Evolutionary conservation across 148 eudicot genomes (phyloP).

Genomic region (Nepenthes gracilis): DNA sequence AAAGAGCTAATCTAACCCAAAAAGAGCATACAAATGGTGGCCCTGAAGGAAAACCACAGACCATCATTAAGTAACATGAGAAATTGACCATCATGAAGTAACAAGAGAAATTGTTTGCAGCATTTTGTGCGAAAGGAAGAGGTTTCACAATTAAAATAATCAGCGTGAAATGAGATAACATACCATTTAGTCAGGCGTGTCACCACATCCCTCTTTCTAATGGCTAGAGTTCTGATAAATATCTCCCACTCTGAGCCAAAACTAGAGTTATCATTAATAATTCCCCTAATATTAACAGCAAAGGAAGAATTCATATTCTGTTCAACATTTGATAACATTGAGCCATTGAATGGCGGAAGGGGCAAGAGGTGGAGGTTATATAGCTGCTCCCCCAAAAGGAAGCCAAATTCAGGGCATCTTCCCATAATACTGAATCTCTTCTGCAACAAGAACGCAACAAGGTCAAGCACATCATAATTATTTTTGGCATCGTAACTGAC

Average conservation of each 20-base stretch:
- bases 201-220: constrained; percentile 40
- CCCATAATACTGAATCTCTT: constrained; percentile 52
- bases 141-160: too few relatives aligned
- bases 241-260: constrained; percentile 39
- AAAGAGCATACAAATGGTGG: too few relatives aligned
- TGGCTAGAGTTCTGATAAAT: constrained; percentile 35
- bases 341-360: constrained; percentile 33
- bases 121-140: too few relatives aligned
- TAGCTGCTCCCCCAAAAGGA: constrained; percentile 87
- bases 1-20: too few relatives aligned
- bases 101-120: too few relatives aligned
- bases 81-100: too few relatives aligned
- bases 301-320: constrained; percentile 15
- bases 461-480: constrained; percentile 2
- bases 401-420: constrained; percentile 61
- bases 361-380: constrained; percentile 67
- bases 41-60: too few relatives aligned
- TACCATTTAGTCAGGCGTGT: constrained; percentile 72
- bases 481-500: too few relatives aligned
- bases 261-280: constrained; percentile 14
- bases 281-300: constrained; percentile 20
- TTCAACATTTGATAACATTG: constrained; percentile 13
- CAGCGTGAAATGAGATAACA: neutral
- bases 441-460: constrained; percentile 35
- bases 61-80: too few relatives aligned